These are phyloP conservation scores for Lomentospora prolificans DNA, from an alignment of 2,329 filamentous ascomycete species.

Conservation along the genomic window DNA sequence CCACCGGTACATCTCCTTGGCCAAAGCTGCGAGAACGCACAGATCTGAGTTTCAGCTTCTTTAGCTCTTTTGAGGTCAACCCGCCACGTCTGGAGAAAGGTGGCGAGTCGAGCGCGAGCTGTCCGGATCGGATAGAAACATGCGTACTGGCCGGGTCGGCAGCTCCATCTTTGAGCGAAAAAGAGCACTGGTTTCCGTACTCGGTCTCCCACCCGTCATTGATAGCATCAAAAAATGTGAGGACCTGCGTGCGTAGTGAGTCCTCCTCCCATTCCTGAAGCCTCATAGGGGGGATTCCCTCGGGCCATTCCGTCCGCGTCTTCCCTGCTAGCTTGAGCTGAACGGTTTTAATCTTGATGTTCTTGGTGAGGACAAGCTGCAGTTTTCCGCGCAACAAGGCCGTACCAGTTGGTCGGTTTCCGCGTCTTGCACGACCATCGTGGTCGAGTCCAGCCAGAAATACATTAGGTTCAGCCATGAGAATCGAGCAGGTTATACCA, in stretches of 20 bases:
- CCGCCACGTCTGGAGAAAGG: constrained; percentile 17
- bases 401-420: constrained; percentile 58
- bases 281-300: constrained; percentile 84
- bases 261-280: constrained; percentile 76
- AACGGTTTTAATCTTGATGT: constrained; percentile 85
- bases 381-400: constrained; percentile 80
- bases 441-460: constrained; percentile 74
- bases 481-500: constrained; percentile 63
- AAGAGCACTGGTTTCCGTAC: constrained; percentile 55
- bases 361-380: constrained; percentile 74
- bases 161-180: constrained; percentile 31
- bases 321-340: constrained; percentile 78
- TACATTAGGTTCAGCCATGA: constrained; percentile 69
- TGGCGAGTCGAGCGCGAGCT: constrained; percentile 13
- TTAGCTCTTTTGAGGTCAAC: constrained; percentile 37
- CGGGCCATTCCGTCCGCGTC: constrained; percentile 90
- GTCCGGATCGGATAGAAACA: constrained; percentile 13
- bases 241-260: constrained; percentile 75
- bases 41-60: constrained; percentile 68
- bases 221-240: constrained; percentile 83
- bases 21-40: constrained; percentile 77
- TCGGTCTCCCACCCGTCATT: constrained; percentile 50
- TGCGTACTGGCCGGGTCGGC: constrained; percentile 26
- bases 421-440: constrained; percentile 41
- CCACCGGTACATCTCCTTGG: constrained; percentile 60